Evolutionary conservation across 441 rosid genomes (phyloP).

Genomic region (Brassica hybrid): DNA sequence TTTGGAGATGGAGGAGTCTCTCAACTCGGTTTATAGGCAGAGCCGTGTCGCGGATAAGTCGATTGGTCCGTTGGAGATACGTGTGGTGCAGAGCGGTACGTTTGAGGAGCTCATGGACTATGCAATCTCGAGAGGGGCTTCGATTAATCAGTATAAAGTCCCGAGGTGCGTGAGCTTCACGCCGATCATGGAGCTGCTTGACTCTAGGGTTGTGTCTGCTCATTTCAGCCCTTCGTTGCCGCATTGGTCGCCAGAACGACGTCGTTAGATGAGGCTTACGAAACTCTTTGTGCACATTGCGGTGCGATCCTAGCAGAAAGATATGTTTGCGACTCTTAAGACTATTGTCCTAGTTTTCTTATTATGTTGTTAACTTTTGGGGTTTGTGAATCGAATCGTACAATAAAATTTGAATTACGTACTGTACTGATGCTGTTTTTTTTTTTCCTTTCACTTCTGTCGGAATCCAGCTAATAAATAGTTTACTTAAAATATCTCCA

Average conservation of each 20-base stretch:
- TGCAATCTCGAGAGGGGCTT: conserved; percentile 74
- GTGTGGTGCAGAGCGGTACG: conserved; percentile 65
- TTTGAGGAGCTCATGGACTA: conserved; percentile 81
- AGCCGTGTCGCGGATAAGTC: conserved; percentile 70
- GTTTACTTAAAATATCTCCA: no score
- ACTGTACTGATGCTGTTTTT: conserved; percentile 3
- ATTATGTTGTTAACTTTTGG: conserved; percentile 28
- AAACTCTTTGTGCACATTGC: neutral
- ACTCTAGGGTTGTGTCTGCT: conserved; percentile 63
- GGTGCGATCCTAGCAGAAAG: conserved; percentile 13
- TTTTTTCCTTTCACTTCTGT: neutral
- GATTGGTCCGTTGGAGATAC: conserved; percentile 76
- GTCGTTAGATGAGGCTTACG: conserved; percentile 39
- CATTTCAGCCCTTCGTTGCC: conserved; percentile 64
- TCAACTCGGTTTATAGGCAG: conserved; percentile 70
- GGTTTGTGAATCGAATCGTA: conserved; percentile 31
- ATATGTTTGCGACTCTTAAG: conserved; percentile 23
- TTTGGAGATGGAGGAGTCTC: conserved; percentile 61
- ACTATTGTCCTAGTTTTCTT: conserved; percentile 12
- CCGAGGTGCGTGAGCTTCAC: conserved; percentile 69
- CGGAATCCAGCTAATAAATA: conserved; percentile 2
- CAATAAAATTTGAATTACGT: conserved; percentile 32
- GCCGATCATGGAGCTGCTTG: conserved; percentile 65
- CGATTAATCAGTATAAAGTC: conserved; percentile 70
- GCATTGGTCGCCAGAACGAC: conserved; percentile 71